phyloP scores from a whole-genome alignment of 129 eudicot species.

The Centella asiatica region DNA sequence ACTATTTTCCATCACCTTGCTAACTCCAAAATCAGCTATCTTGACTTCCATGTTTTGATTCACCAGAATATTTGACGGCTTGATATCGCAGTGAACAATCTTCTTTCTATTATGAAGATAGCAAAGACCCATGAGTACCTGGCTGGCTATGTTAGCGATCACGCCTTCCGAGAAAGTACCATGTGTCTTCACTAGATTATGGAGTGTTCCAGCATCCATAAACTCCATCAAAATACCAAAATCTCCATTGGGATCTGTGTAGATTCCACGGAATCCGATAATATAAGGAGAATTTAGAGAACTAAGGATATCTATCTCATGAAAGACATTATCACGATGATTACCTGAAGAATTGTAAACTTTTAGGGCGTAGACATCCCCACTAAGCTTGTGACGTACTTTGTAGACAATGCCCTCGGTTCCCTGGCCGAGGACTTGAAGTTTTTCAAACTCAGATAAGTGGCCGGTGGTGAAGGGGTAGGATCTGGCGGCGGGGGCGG shows the following conservation, averaged over 20 bases:
- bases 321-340: neutral
- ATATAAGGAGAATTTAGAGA: neutral
- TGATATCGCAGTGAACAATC: constrained; percentile 12
- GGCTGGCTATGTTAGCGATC: neutral
- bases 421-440: constrained; percentile 7
- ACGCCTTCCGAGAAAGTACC: neutral
- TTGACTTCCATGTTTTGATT: constrained; percentile 3
- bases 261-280: neutral
- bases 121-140: neutral
- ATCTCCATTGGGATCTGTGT: neutral
- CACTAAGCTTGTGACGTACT: constrained; percentile 5
- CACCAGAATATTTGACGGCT: constrained; percentile 10
- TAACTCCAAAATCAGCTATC: constrained; percentile 14
- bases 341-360: neutral
- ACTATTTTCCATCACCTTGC: neutral
- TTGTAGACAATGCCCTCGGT: constrained; percentile 11
- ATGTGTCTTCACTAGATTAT: neutral
- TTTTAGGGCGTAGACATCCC: constrained; percentile 11
- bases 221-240: constrained; percentile 8
- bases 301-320: neutral
- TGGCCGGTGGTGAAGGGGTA: too few relatives aligned
- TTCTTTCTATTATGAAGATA: constrained; percentile 1
- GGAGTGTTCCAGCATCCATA: constrained; percentile 3
- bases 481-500: too few relatives aligned
- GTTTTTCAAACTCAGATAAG: neutral